Percentiles rank a stretch among this genome's conserved stretches.
Conservation (phyloP, 163 green algal species). For the Scenedesmus sp. region DNA sequence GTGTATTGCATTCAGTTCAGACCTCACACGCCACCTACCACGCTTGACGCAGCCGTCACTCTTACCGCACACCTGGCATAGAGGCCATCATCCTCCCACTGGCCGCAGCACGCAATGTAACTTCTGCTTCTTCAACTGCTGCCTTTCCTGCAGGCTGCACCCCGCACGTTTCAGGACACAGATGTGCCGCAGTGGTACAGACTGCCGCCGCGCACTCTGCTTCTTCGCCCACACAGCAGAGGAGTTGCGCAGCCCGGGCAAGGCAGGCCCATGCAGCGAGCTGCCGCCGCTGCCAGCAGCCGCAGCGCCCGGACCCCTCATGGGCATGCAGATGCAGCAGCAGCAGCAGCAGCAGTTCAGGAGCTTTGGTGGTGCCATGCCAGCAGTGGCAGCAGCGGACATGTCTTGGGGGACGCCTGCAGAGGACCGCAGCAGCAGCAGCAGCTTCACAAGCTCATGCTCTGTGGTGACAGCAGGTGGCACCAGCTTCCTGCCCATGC, state of each 20-base stretch:
- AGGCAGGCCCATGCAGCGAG: neutral
- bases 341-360: neutral
- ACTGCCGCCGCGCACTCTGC: constrained; percentile 50
- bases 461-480: neutral
- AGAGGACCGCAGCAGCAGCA: neutral
- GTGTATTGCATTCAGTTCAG: too few relatives aligned
- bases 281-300: neutral
- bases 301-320: neutral
- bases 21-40: too few relatives aligned
- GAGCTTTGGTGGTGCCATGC: neutral
- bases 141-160: constrained; percentile 54
- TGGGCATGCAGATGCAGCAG: neutral
- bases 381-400: neutral
- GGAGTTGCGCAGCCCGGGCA: constrained; percentile 34
- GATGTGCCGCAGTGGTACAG: constrained; percentile 47
- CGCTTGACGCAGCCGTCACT: neutral
- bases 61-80: neutral
- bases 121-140: constrained; percentile 36
- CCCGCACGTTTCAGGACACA: constrained; percentile 54
- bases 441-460: neutral
- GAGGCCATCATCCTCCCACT: neutral
- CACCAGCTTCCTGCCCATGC: constrained; percentile 3
- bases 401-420: neutral
- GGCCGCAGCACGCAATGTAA: neutral
- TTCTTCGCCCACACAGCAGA: constrained; percentile 55